Base-by-base conservation (phyloP, 1,284 basidiomycete genomes). In the Austroboletus rostrupii region DNA sequence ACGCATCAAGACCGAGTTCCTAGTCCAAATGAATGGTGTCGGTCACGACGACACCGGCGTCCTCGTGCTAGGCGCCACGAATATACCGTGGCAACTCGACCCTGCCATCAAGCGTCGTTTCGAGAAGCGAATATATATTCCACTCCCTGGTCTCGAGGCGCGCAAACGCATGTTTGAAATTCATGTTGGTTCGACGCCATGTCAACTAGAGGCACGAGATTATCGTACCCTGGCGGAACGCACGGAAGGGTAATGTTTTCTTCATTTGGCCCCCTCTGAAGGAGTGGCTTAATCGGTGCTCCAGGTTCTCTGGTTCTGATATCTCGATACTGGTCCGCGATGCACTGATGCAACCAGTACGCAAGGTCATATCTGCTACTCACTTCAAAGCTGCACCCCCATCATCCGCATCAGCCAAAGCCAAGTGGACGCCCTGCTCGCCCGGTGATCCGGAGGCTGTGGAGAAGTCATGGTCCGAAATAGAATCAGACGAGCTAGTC, bases 1-100 rank as follows among this genome's bases (percentile, higher is more conserved):
- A 56, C 81, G 97, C 38, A 99, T 99, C 72, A 99, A 99, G 79
- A 99, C 96, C 1, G 96, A 99, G 72, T 97, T 99, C 64, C 73
- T 98, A 46, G 92, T 94, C 28, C 92, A 97, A 69, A 99, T 99
- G 92, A 95, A 99, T 60, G 96, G 96, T 47, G 97, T 99, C 3
- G 96, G 97, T 0, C 93, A 98, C 65, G 96, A 98, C 60, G 94
- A 97, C 67, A 92, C 90, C 0, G 97, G 97, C 12, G 92, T 99
- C 0, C 79, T 99, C n/a, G 94, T 99, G 6, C 79, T 99, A n/a
- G 96, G 95, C 42, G 96, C 96, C 10, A 99, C 97, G 12, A 99
- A 99, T 64, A 97, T 99, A 49, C 92, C 94, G 4, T 97, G 94
- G 92, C 90, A 95, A 63, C 78, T 99, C 41, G 97, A 99, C 70